A percentile compares a stretch with the other conserved stretches of the same genome.
These are phyloP conservation scores for Takakia lepidozioides DNA, from an alignment of 225 moss, liverwort and hornwort species.

Conservation along the genomic window DNA sequence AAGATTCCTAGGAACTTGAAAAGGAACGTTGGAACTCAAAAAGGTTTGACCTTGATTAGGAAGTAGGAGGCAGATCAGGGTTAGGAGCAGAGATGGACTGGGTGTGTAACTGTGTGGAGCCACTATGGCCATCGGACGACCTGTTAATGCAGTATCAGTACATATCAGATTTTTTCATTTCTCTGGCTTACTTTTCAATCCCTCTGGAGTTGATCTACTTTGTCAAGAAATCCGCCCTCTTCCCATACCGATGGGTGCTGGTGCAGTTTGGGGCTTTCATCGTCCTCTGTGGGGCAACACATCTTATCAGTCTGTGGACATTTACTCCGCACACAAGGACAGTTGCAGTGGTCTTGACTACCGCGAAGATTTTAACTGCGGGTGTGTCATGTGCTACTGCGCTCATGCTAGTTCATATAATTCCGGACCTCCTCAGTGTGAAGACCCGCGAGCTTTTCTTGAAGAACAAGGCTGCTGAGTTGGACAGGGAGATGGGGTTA, in stretches of 20 bases:
- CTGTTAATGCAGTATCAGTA: conserved; percentile 7
- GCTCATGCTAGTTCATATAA: conserved; percentile 7
- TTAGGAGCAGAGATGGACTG: too few relatives aligned
- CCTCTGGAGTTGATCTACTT: conserved; percentile 7
- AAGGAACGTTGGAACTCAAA: too few relatives aligned
- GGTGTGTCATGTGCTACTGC: conserved; percentile 7
- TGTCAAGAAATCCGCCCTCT: conserved; percentile 6
- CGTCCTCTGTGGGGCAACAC: conserved; percentile 4
- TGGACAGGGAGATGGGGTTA: conserved; percentile 6
- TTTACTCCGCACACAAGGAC: conserved; percentile 1
- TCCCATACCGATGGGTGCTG: conserved; percentile 9
- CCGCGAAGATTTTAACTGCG: conserved; percentile 4
- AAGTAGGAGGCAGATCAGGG: too few relatives aligned
- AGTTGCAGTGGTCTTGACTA: conserved; percentile 3
- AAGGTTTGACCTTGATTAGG: too few relatives aligned
- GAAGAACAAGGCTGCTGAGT: conserved; percentile 8
- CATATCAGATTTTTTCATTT: conserved; percentile 7
- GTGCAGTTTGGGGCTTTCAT: conserved; percentile 9
- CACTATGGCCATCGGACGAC: conserved; percentile 2
- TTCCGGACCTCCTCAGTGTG: conserved; percentile 9
- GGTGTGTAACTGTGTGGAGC: conserved; percentile 6
- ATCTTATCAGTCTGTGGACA: conserved; percentile 5
- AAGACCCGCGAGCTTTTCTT: conserved; percentile 7
- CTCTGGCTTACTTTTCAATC: conserved; percentile 7
- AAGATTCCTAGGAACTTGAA: too few relatives aligned